Evolutionary conservation across 2,329 filamentous ascomycete genomes (phyloP), one percentile per base, ranked within the genome.

Genomic region (Coleophoma cylindrospora): DNA sequence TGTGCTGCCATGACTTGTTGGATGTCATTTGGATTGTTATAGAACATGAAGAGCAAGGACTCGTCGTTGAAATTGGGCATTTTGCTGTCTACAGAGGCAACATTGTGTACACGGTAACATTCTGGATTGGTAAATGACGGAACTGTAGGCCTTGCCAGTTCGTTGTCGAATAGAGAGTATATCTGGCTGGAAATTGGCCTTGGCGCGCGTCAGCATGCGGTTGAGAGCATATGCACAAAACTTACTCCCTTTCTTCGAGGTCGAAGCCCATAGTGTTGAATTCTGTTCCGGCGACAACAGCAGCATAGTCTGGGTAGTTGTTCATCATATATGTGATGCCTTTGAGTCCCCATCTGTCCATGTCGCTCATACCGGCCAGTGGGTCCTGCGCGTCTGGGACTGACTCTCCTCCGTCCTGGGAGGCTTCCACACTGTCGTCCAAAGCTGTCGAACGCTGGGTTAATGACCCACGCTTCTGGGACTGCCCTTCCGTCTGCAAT

Each of bases 1-100:
- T 75, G 70, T 0, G 83, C 82, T 3, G 83, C 83, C 67, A 83
- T 69, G 44, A 82, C 76, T 62, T 86, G 83, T 64, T 83, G 81
- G 34, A 77, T 62, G 59, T 86, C 82, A 41, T 76, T 72, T 8
- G 83, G 80, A 52, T 79, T 83, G 66, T 79, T 83, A 65, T 86
- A 86, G 61, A 86, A 86, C 56, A 86, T 86, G 75, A 80, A 84
- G 65, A 86, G 81, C 44, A 86, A 68, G 0, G 83, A 84, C 66
- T 86, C 83, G 55, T 86, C 83, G 57, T 84, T 85, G 66, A 86
- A 85, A 55, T 77, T 84, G 38, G 73, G 72, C 45, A 86, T 82
- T 65, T 86, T 86, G 58, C 74, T 80, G 54, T 85, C 80, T 47
- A 86, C 76, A 3, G 80, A 74, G 56, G 83, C 80, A 22, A 84